These are phyloP conservation scores for Boletus rubropictus DNA, from an alignment of 768 basidiomycete genomes.

Conservation along the genomic window DNA sequence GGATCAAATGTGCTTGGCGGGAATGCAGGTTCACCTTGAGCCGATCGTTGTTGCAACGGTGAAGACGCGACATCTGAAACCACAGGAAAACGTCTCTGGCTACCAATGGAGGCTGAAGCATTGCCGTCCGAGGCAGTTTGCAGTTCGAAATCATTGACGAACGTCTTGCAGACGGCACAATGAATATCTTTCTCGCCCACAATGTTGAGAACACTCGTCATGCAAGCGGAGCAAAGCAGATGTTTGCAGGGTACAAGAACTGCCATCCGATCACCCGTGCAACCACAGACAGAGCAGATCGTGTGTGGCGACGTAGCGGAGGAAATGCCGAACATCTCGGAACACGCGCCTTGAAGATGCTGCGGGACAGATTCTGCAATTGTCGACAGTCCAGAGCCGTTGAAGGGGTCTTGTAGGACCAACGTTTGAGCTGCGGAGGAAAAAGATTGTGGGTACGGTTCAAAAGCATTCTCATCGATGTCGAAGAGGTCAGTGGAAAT, in stretches of 20 bases:
- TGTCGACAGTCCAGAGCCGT: conserved; percentile 30
- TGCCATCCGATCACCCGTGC: conserved; percentile 44
- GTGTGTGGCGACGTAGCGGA: conserved; percentile 14
- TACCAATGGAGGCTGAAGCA: conserved; percentile 12
- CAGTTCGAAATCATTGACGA: conserved; percentile 66
- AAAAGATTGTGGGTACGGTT: conserved; percentile 41
- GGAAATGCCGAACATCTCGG: conserved; percentile 21
- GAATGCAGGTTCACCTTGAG: conserved; percentile 23
- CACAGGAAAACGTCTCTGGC: conserved; percentile 9
- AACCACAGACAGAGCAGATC: conserved; percentile 63
- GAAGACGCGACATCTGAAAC: conserved; percentile 15
- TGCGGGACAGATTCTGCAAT: conserved; percentile 28
- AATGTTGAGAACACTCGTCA: conserved; percentile 83
- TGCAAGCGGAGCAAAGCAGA: conserved; percentile 70
- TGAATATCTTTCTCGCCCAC: conserved; percentile 87
- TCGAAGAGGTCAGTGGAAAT: conserved; percentile 59
- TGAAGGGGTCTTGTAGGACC: conserved; percentile 41
- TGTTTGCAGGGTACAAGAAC: conserved; percentile 72
- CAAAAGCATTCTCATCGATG: conserved; percentile 68
- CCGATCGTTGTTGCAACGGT: conserved; percentile 23
- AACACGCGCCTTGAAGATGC: conserved; percentile 16
- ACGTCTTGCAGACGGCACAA: conserved; percentile 70
- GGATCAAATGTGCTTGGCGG: conserved; percentile 26
- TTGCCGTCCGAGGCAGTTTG: conserved; percentile 28
- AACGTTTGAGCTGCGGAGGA: conserved; percentile 31